A percentile compares a stretch with the other conserved stretches of the same genome.
These are phyloP conservation scores for Chrysochromulina parva DNA, from an alignment of 78 protist genomes.

Conservation along the genomic window DNA sequence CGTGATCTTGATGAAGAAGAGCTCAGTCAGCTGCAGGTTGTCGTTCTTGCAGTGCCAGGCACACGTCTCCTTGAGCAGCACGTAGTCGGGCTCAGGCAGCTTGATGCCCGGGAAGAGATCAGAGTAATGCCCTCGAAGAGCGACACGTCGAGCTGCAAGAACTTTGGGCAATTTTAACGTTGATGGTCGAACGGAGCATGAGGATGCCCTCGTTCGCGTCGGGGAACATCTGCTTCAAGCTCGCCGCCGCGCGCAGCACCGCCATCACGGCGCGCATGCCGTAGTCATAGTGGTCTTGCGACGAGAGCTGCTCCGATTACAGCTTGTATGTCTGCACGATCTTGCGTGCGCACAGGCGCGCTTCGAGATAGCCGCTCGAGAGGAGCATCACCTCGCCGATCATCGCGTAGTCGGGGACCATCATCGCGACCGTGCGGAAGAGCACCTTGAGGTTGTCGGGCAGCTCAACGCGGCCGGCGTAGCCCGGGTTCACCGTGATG, in stretches of 20 bases:
- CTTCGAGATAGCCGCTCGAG: slow-evolving; percentile 79
- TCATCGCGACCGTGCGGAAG: slow-evolving; percentile 91
- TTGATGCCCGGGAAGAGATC: slow-evolving; percentile 81
- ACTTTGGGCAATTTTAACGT: slow-evolving; percentile 81
- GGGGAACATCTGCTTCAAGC: slow-evolving; percentile 35
- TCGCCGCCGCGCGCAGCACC: slow-evolving; percentile 77
- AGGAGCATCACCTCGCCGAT: slow-evolving; percentile 82
- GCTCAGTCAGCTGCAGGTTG: slow-evolving; percentile 55
- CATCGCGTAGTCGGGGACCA: slow-evolving; percentile 85
- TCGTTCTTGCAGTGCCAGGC: slow-evolving; percentile 8
- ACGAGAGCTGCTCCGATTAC: slow-evolving; percentile 85
- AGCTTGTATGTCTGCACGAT: slow-evolving; percentile 82
- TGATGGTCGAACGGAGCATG: slow-evolving; percentile 65
- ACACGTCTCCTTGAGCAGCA: slow-evolving; percentile 31
- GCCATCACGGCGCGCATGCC: slow-evolving; percentile 91
- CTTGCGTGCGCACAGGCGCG: slow-evolving; percentile 64
- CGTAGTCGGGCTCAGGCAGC: slow-evolving; percentile 66
- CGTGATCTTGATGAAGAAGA: slow-evolving; percentile 55
- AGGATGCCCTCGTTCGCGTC: slow-evolving; percentile 63
- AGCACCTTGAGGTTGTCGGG: slow-evolving; percentile 80
- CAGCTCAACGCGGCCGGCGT: slow-evolving; percentile 76
- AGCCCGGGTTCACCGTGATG: slow-evolving; percentile 93
- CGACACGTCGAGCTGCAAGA: slow-evolving; percentile 69
- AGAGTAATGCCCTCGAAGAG: slow-evolving; percentile 76
- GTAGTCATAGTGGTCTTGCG: slow-evolving; percentile 86